Evolutionary conservation across 2,329 filamentous ascomycete species (phyloP), one percentile per base, ranked within the genome.

Genomic region (Myriangium duriaei): DNA sequence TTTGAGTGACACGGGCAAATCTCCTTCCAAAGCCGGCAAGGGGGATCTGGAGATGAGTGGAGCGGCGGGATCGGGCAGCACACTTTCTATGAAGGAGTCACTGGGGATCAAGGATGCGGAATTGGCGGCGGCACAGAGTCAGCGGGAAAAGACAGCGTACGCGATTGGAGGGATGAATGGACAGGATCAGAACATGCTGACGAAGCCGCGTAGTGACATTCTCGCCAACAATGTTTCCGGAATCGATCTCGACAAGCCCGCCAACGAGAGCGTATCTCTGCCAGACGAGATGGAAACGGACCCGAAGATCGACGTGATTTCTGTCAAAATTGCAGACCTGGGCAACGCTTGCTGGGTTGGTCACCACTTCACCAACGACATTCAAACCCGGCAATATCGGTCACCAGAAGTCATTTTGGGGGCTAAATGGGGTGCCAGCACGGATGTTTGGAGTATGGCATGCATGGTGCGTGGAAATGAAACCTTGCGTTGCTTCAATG

Each of bases 391-490:
- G 53, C 91, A 98, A 62, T 98, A 98, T 61, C 74, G 91, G 41
- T 96, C 91, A 1, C 91, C 91, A 1, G 91, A 98, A 62, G 91
- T 98, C 40, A 96, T 98, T 43, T 67, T 98, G 13, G 91, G 91
- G 28, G 77, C 86, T 3, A 96, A 96, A 67, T 98, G 91, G 91
- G 91, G 91, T 49, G 91, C 91, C n/a, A 96, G 88, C 57, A 96
- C 91, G 2, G 91, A 98, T 61, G 83, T 96, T 5, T 98, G 91
- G 91, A 96, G 88, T 63, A 98, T 98, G 91, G 87, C 91, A 42
- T 83, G 83, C 49, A 98, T 98, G 91, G 91, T 96, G 71, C 52
- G 76, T 55, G 34, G 14, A 6, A n/a, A n/a, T n/a, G n/a, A n/a
- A n/a, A n/a, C n/a, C n/a, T n/a, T n/a, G n/a, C n/a, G n/a, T n/a